phyloP scores from a whole-genome alignment of 495 filamentous ascomycete species.

The Aspergillus cavernicola region DNA sequence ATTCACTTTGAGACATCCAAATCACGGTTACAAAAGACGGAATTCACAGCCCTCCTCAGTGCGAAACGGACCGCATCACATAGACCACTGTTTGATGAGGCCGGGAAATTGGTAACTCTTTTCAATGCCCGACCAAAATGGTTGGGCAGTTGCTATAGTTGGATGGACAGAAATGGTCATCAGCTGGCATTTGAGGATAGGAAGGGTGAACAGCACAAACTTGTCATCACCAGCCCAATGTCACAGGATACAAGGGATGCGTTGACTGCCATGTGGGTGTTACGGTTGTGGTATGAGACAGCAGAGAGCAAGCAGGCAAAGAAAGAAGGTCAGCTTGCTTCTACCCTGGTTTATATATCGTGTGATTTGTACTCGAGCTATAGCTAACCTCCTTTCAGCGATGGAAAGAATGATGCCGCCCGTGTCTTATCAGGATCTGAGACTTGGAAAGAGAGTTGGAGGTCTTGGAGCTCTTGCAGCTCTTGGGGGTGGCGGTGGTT shows the following conservation, averaged over 20 bases:
- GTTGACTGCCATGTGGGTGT: conserved; percentile 14
- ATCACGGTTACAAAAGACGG: conserved; percentile 9
- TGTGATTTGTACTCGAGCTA: neutral
- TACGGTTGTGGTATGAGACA: conserved; percentile 19
- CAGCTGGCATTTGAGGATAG: conserved; percentile 12
- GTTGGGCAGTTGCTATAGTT: conserved; percentile 12
- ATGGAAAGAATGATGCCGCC: neutral
- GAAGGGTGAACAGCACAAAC: conserved; percentile 6
- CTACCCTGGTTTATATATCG: too few relatives aligned
- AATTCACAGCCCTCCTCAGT: conserved; percentile 15
- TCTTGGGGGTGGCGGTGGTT: neutral
- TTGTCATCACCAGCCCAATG: conserved; percentile 8
- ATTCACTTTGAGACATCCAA: conserved; percentile 14
- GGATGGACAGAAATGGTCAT: conserved; percentile 6
- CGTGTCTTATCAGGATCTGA: neutral
- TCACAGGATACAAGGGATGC: conserved; percentile 14
- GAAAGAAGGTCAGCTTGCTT: conserved; percentile 13
- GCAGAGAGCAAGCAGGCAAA: conserved; percentile 18
- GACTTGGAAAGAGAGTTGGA: neutral
- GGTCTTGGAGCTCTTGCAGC: neutral
- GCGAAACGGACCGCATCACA: conserved; percentile 5
- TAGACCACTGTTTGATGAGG: conserved; percentile 14
- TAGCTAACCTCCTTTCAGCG: neutral
- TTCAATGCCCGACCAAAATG: conserved; percentile 1
- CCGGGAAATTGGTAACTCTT: neutral